Evolutionary conservation across 1,284 basidiomycete species (phyloP), one percentile per base, ranked within the genome.

Genomic region (Marasmius sp.): DNA sequence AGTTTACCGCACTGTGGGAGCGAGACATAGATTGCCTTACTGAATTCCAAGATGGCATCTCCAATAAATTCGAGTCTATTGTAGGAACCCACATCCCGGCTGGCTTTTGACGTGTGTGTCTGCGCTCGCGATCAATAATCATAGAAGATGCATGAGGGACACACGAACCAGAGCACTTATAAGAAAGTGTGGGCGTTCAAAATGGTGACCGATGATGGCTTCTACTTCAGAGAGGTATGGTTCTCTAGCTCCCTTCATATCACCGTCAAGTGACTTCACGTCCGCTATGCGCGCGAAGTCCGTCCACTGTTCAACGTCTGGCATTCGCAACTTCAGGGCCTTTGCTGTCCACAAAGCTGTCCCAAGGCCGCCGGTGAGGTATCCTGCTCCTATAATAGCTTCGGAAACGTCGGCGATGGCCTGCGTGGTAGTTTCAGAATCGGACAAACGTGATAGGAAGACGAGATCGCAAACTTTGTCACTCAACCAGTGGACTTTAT

Each of bases 41-140:
- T 73, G 65, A 92, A 90, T 71, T 94, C 92, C 39, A 94, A 80
- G 50, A 94, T 84, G 3, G 89, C 88, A 73, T 94, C 92, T 10
- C 92, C 92, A 51, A 93, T 78, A 70, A 93, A 94, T 71, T 94
- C 92, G 27, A 93, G 78, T 55, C 90, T 79, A 68, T 93, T 88
- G 66, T 89, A 90, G 39, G 81, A 83, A 14, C 79, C 83, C 54
- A 80, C 76, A 59, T 85, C 82, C 54, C 77, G 77, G 4, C 80
- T 81, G 66, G 83, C 81, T 51, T 83, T 77, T 0, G 87, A 88
- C 4, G 81, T 75, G 71, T 92, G 89, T 0, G 87, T 89, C 89
- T 91, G 62, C n/a, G 49, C 12, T 39, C 55, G 61, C 18, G 51
- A 61, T 39, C 18, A 50, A 61, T 9, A 60, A 60, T 47, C 58